These are phyloP conservation scores for Nadsonia fulvescens DNA, from an alignment of 805 yeast species.

Conservation along the genomic window DNA sequence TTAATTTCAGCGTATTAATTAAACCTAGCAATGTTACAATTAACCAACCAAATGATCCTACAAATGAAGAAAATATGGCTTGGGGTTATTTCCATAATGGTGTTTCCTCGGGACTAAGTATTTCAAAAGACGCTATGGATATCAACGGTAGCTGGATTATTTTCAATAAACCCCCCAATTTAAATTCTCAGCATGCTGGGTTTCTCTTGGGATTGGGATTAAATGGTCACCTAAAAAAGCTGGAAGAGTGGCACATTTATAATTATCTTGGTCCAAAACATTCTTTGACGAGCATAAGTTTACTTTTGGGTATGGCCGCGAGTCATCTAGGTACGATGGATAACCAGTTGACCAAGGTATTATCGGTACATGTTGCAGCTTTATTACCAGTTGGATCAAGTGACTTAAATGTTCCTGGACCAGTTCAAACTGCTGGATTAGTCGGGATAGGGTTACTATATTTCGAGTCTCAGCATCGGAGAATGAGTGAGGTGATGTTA, in stretches of 20 bases:
- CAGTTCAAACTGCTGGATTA: slow-evolving; percentile 83
- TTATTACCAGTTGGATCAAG: slow-evolving; percentile 80
- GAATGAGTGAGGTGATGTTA: slow-evolving; percentile 67
- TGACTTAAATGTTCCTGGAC: slow-evolving; percentile 63
- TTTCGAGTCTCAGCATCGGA: slow-evolving; percentile 56
- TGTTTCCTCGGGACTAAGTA: slow-evolving; percentile 66
- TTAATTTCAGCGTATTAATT: slow-evolving; percentile 50
- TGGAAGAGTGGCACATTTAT: slow-evolving; percentile 95
- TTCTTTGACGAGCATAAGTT: slow-evolving; percentile 66
- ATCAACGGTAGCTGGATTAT: slow-evolving; percentile 84
- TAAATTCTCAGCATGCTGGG: slow-evolving; percentile 83
- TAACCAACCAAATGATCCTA: too few relatives aligned
- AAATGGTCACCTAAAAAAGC: slow-evolving; percentile 63
- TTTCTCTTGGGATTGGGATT: slow-evolving; percentile 82
- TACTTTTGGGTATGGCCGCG: slow-evolving; percentile 84
- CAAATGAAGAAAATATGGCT: slow-evolving; percentile 29
- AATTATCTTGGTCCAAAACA: slow-evolving; percentile 85
- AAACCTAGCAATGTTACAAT: slow-evolving; percentile 44
- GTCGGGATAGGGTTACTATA: slow-evolving; percentile 80
- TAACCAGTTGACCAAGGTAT: slow-evolving; percentile 68
- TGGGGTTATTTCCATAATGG: slow-evolving; percentile 95
- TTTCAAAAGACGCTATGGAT: slow-evolving; percentile 49
- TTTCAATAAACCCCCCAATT: slow-evolving; percentile 57
- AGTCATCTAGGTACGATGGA: slow-evolving; percentile 72
- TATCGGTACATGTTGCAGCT: slow-evolving; percentile 86